Conservation (phyloP, 768 basidiomycete species). For the Chalciporus pseudorubinellus region DNA sequence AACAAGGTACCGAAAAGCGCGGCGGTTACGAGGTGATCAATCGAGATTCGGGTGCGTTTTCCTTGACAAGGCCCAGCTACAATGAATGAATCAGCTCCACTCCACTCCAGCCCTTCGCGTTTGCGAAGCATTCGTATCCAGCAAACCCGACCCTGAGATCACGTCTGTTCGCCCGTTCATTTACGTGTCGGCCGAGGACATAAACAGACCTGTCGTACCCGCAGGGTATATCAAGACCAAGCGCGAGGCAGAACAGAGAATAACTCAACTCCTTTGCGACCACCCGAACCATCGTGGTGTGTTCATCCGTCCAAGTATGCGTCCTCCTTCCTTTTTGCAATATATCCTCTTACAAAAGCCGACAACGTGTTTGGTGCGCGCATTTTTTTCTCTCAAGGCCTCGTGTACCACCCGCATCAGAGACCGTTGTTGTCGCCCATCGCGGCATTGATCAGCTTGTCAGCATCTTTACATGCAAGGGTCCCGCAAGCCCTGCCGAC, state of each 20-base stretch:
- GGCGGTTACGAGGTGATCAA: slow-evolving; percentile 81
- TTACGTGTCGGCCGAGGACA: slow-evolving; percentile 87
- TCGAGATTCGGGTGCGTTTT: slow-evolving; percentile 77
- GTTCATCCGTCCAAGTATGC: slow-evolving; percentile 87
- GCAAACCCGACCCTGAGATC: slow-evolving; percentile 33
- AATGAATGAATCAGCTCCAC: slow-evolving; percentile 12
- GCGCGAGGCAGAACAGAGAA: slow-evolving; percentile 78
- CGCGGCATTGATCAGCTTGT: slow-evolving; percentile 80
- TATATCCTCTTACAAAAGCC: slow-evolving; percentile 9
- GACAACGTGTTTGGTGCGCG: slow-evolving; percentile 13
- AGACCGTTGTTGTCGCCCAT: slow-evolving; percentile 86
- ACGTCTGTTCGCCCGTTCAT: slow-evolving; percentile 65
- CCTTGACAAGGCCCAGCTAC: neutral
- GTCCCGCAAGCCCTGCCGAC: slow-evolving; percentile 57
- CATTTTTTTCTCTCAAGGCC: slow-evolving; percentile 48
- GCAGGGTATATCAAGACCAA: slow-evolving; percentile 91
- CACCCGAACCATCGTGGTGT: slow-evolving; percentile 59
- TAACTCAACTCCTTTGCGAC: slow-evolving; percentile 50
- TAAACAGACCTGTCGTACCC: slow-evolving; percentile 84
- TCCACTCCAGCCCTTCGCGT: slow-evolving; percentile 60
- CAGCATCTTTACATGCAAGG: slow-evolving; percentile 66
- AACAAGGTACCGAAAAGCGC: slow-evolving; percentile 38
- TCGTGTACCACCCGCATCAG: slow-evolving; percentile 94
- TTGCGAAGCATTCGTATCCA: slow-evolving; percentile 69
- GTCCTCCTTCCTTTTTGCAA: slow-evolving; percentile 6